Evolutionary conservation across 73 alveolate genomes (phyloP), one percentile per base, ranked within the genome.

Genomic region (Paramecium sonneborni): DNA sequence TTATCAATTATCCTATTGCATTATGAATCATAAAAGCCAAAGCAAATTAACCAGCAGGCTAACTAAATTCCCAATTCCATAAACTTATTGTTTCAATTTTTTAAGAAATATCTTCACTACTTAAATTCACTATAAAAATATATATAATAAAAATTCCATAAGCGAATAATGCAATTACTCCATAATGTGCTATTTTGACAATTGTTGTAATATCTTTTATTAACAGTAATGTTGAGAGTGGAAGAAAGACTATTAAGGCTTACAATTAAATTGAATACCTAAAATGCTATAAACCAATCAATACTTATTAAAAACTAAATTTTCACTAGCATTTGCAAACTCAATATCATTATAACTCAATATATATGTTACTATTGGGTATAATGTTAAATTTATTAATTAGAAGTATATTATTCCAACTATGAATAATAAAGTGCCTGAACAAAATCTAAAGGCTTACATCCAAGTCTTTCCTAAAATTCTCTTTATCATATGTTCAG

Each of bases 1-100:
- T 88, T 23, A 70, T 88, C 14, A 88, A 37, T 70, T 88, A 30
- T 26, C 91, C 94, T 26, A 88, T 70, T 8, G 94, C 94, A 70
- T 88, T 88, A 24, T 88, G 94, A 46, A 88, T 82, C 94, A 88
- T 88, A 57, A 88, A 88, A 4, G 94, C 94, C 21, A 88, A 82
- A 35, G 94, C 94, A 69, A 88, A 88, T 18, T 23, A 30, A 6
- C 94, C 94, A n/a, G 89, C 94, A 15, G 87, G 76, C 14, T 57
- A 38, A 68, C 85, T 82, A n/a, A 88, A 57, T 11, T 88, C 94
- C 15, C 76, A 48, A 26, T 85, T 15, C 88, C 70, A 88, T 35
- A 26, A 88, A 14, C 15, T 43, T 18, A 88, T 72, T 14, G 10
- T 21, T n/a, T 76, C 34, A 9, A 56, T 15, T 34, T 88, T 39